Evolutionary conservation across 1,284 basidiomycete genomes (phyloP), one percentile per base, ranked within the genome.

Genomic region (Earliella scabrosa): DNA sequence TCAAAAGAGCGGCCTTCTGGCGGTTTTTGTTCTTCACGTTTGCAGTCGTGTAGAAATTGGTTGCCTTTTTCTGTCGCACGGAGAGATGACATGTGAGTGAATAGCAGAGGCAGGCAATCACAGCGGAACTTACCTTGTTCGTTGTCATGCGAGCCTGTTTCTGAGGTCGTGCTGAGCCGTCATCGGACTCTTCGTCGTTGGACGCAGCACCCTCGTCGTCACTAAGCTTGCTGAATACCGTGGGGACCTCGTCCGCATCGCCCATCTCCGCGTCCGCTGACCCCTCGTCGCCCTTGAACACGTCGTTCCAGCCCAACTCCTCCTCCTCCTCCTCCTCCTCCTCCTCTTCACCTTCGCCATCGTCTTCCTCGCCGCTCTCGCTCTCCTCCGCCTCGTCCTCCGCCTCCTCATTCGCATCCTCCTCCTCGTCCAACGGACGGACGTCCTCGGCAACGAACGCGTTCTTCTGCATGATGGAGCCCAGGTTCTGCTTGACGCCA

Each of bases 11-110:
- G 16, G 82, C 79, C 65, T 87, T 88, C 47, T 75, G 73, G 35
- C 89, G 82, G 60, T 84, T 95, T 71, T 90, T 92, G 76, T 95
- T 95, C 79, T 96, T 95, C 68, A 95, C 93, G 67, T 95, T 95
- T 2, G 90, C 83, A 45, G 71, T 81, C 7, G 89, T 87, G 77
- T 94, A 98, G 80, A 95, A 99, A 77, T 98, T 98, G 56, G 83
- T 82, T 16, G 93, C 86, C 75, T 94, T 96, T 77, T 87, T 89
- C 90, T 92, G 66, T 24, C 39, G 1, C 1, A 2, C n/a, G 3
- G 16, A 14, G 39, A 6, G 36, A 11, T 45, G 6, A 10, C 7
- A 29, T 9, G 31, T 59, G 29, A 58, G 48, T 38, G 2, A 39
- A 4, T 14, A 34, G 32, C 2, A 41, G 21, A 13, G 34, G 5